phyloP scores from a whole-genome alignment of 805 yeast genomes.

The Blastobotrys robertii region DNA sequence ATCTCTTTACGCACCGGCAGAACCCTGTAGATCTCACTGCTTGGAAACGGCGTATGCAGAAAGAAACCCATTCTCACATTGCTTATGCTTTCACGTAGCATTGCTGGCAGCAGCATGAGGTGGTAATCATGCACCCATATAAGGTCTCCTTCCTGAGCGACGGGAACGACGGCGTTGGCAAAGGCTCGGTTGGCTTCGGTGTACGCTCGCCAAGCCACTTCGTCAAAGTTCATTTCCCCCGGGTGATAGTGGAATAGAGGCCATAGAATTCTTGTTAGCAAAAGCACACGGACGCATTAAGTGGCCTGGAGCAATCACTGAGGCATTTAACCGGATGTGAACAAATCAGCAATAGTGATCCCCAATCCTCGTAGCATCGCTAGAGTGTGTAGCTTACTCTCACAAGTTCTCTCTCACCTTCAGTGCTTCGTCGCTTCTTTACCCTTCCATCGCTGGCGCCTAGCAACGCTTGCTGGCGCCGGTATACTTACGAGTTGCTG shows the following conservation, averaged over 20 bases:
- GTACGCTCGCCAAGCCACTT: conserved; percentile 95
- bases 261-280: conserved; percentile 56
- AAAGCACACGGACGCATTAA: too few species aligned
- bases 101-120: conserved; percentile 85
- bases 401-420: too few species aligned
- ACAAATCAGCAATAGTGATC: too few species aligned
- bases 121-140: conserved; percentile 99
- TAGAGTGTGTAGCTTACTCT: too few species aligned
- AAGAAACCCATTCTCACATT: conserved; percentile 79
- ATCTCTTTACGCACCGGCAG: conserved; percentile 93
- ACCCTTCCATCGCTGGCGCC: too few species aligned
- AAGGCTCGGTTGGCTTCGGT: conserved; percentile 82
- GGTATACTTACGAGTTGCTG: conserved; percentile 50
- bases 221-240: conserved; percentile 97
- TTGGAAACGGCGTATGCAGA: conserved; percentile 96
- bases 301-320: too few species aligned
- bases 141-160: conserved; percentile 71
- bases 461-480: background rate
- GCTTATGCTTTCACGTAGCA: conserved; percentile 56
- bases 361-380: too few species aligned
- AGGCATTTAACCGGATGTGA: too few species aligned
- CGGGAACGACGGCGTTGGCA: conserved; percentile 60
- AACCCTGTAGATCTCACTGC: conserved; percentile 90
- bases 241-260: conserved; percentile 98
- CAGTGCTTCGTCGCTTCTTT: too few species aligned